Conservation (phyloP, 208 protist species). For the Trypanosoma theileri region DNA sequence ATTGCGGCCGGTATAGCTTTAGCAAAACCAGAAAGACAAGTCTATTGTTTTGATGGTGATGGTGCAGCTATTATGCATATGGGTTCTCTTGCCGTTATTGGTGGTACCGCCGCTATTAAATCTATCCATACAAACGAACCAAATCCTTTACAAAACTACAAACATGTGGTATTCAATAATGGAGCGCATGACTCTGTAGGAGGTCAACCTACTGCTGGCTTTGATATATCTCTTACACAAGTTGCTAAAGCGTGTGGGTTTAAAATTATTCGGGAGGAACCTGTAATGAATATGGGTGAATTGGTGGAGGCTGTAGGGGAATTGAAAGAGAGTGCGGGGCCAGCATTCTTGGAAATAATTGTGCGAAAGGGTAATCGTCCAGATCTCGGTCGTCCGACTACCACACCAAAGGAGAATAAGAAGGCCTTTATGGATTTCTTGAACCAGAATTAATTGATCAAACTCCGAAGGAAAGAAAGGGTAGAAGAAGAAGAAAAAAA, state of each 20-base stretch:
- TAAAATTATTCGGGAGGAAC: slow-evolving; percentile 42
- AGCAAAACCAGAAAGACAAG: slow-evolving; percentile 45
- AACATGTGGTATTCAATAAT: slow-evolving; percentile 89
- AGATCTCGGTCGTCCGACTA: slow-evolving; percentile 51
- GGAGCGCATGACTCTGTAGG: slow-evolving; percentile 79
- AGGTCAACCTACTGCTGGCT: slow-evolving; percentile 66
- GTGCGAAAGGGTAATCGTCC: slow-evolving; percentile 46
- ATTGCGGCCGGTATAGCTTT: slow-evolving; percentile 76
- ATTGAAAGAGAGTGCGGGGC: slow-evolving; percentile 59
- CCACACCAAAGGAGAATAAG: slow-evolving; percentile 56
- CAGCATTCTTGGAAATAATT: slow-evolving; percentile 79
- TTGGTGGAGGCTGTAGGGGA: slow-evolving; percentile 52
- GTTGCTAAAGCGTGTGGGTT: slow-evolving; percentile 86
- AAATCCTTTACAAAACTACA: slow-evolving; percentile 64
- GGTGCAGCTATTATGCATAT: slow-evolving; percentile 82
- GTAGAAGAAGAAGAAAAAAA: slow-evolving; percentile 17
- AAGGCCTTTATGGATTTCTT: slow-evolving; percentile 55
- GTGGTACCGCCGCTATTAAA: slow-evolving; percentile 32
- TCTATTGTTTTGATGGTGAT: slow-evolving; percentile 86
- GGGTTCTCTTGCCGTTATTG: slow-evolving; percentile 58
- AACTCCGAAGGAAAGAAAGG: slow-evolving; percentile 11
- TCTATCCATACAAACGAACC: slow-evolving; percentile 14
- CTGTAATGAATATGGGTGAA: slow-evolving; percentile 68
- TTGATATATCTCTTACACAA: slow-evolving; percentile 66
- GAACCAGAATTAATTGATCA: neutral